Conservation (phyloP, 345 rosid genomes). For the Sonneratia caseolaris region DNA sequence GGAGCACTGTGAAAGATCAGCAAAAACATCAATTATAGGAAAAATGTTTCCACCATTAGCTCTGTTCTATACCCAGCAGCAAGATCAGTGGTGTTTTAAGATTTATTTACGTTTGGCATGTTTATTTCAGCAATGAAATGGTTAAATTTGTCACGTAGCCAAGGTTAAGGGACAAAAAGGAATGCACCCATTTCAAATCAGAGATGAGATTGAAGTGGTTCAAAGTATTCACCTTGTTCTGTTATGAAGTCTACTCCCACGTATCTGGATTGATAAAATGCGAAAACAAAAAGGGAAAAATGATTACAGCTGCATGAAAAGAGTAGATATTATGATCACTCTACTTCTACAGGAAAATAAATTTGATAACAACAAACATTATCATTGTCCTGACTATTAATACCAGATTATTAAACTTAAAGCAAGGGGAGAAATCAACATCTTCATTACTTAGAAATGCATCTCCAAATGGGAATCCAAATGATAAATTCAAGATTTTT, state of each 20-base stretch:
- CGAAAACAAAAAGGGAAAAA: neutral
- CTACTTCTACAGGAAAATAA: neutral
- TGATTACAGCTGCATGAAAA: neutral
- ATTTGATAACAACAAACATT: too few relatives aligned
- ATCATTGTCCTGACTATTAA: too few relatives aligned
- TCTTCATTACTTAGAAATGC: neutral
- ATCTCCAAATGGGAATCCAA: too few relatives aligned
- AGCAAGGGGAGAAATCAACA: neutral
- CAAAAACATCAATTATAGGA: neutral
- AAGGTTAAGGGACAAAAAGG: neutral
- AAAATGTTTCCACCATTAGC: neutral
- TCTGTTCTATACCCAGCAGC: neutral
- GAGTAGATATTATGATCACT: neutral
- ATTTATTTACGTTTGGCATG: neutral
- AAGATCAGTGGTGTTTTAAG: neutral
- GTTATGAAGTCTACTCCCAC: conserved; percentile 94
- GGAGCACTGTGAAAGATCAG: conserved; percentile 65
- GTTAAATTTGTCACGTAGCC: neutral
- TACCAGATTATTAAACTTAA: too few relatives aligned
- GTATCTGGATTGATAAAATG: conserved; percentile 43
- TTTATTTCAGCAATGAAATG: neutral
- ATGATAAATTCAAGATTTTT: neutral
- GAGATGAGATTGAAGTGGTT: neutral
- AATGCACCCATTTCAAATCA: neutral
- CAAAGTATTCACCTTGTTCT: conserved; percentile 58